Base-by-base conservation (phyloP, 2,329 filamentous ascomycete species). In the Xylariaceae sp. region DNA sequence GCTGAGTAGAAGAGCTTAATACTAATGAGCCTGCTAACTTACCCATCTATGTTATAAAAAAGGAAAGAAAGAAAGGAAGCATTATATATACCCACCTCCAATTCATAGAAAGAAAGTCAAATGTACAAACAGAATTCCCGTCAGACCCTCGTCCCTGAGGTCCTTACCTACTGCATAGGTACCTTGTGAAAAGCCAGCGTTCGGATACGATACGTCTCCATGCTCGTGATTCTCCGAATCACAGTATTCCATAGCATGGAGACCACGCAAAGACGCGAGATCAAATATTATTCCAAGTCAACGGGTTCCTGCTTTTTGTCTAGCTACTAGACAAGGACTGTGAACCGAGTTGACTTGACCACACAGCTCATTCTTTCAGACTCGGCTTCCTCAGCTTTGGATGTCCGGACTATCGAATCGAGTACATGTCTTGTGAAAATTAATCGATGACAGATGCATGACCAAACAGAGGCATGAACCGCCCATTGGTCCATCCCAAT, bases 191-290 rank as follows among this genome's bases (percentile, higher is more conserved):
- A 60, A 30, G 51, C n/a, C 65, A 71, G 82, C 82, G 82, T 84
- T 81, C 76, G 78, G 82, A 83, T 84, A 85, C 80, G 80, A 84
- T 85, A 86, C 83, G 75, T 83, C 82, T 84, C 75, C 71, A 72
- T 81, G 79, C 78, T 70, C 23, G 60, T 76, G 64, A 61, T 70
- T 70, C 61, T 53, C 47, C 55, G 63, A 63, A 48, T 57, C 13
- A 60, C 49, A 35, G 23, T 23, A 45, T 58, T 58, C 62, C 64
- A 80, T 85, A 81, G 78, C 80, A 77, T 71, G 68, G 74, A 82
- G 82, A 83, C 75, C 83, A 85, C 83, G 76, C 75, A 45, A 79
- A 75, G 74, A 81, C 82, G 83, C 83, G 75, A 86, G 82, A 86
- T 68, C 63, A 80, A 82, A 67, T 82, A 30, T 30, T 5, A 30